phyloP scores from a whole-genome alignment of 1,284 basidiomycete genomes.

The Puccinia coronata region DNA sequence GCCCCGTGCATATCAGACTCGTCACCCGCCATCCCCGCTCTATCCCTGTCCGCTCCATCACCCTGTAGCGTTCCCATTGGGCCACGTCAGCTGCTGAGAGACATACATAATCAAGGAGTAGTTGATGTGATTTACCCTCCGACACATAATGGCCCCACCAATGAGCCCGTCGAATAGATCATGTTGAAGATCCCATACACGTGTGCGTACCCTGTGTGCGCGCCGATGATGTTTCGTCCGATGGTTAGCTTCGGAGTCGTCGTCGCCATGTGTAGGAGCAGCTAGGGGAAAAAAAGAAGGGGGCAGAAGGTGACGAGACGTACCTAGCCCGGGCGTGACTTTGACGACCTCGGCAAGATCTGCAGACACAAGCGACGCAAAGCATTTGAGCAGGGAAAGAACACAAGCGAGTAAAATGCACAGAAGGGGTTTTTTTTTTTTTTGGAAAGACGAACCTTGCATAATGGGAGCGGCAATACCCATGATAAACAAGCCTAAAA shows the following conservation, averaged over 20 bases:
- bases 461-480: slow-evolving; percentile 28
- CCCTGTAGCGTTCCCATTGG: neutral
- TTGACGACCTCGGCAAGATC: slow-evolving; percentile 43
- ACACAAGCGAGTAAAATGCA: no score
- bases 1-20: slow-evolving; percentile 1
- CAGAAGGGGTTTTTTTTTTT: no score
- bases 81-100: no score
- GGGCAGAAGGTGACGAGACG: neutral
- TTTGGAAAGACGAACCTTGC: slow-evolving; percentile 35
- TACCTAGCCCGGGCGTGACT: slow-evolving; percentile 29
- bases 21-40: slow-evolving; percentile 1
- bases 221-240: no score
- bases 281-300: neutral
- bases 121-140: slow-evolving; percentile 17
- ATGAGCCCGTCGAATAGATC: slow-evolving; percentile 16
- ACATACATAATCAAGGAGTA: neutral
- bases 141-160: slow-evolving; percentile 34
- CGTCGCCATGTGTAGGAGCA: no score
- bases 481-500: slow-evolving; percentile 35
- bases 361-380: neutral
- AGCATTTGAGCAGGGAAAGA: neutral
- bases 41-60: neutral
- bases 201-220: slow-evolving; percentile 37
- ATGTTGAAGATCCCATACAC: slow-evolving; percentile 46
- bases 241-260: no score